Evolutionary conservation across 2,329 filamentous ascomycete species (phyloP).

Genomic region (Thielaviopsis musarum): DNA sequence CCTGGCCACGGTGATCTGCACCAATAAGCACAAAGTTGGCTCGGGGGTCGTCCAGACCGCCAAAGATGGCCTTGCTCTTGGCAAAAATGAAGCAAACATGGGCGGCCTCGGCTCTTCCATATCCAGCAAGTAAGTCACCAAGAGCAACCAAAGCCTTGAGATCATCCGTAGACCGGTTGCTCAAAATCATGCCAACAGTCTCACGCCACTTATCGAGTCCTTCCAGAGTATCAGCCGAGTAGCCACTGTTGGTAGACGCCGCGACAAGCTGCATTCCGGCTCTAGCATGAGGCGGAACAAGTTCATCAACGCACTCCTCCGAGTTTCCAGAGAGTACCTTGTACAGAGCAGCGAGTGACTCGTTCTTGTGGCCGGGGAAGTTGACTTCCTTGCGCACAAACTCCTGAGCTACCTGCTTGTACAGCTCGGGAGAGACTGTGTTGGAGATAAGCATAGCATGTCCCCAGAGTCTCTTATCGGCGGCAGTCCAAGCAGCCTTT

Average conservation of each 20-base stretch:
- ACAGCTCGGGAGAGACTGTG: conserved; percentile 62
- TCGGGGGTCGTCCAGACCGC: conserved; percentile 66
- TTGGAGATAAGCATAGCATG: conserved; percentile 84
- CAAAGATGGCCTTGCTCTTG: conserved; percentile 50
- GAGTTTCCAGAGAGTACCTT: conserved; percentile 86
- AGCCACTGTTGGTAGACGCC: conserved; percentile 37
- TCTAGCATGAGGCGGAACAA: conserved; percentile 81
- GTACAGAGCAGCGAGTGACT: conserved; percentile 81
- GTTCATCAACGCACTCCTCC: conserved; percentile 87
- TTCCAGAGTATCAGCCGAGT: conserved; percentile 51
- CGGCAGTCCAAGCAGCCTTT: conserved; percentile 82
- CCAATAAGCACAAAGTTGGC: conserved; percentile 72
- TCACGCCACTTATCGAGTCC: conserved; percentile 91
- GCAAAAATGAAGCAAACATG: conserved; percentile 91
- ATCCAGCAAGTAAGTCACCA: conserved; percentile 66
- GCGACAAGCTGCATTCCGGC: conserved; percentile 85
- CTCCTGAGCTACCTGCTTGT: conserved; percentile 87
- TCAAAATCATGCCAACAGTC: conserved; percentile 68
- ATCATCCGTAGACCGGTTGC: conserved; percentile 66
- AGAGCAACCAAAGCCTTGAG: conserved; percentile 60
- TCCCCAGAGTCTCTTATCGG: conserved; percentile 87
- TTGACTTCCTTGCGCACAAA: conserved; percentile 94
- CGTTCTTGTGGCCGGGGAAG: conserved; percentile 58
- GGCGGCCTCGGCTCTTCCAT: conserved; percentile 77
- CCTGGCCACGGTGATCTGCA: conserved; percentile 58